These are phyloP conservation scores for Fragaria ananassa DNA, from an alignment of 306 rosid genomes.

Conservation along the genomic window DNA sequence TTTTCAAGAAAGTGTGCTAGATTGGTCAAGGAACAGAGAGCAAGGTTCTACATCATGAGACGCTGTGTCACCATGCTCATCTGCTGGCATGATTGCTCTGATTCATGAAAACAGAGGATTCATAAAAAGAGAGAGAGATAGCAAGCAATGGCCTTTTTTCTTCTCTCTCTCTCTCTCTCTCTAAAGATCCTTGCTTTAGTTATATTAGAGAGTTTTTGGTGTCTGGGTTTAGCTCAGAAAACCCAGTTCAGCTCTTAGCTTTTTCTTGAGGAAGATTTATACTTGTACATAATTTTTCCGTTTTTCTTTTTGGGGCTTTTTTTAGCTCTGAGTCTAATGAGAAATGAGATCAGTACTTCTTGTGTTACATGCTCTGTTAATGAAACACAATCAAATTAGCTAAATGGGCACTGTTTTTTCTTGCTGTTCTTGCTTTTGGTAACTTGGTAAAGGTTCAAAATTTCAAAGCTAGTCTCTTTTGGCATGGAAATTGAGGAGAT, in stretches of 20 bases:
- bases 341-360: conserved; percentile 13
- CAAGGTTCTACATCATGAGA: conserved; percentile 86
- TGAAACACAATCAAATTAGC: not conserved
- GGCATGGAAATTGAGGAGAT: not conserved
- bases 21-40: conserved; percentile 82
- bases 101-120: conserved; percentile 34
- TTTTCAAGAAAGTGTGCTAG: conserved; percentile 75
- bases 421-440: not conserved
- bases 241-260: conserved; percentile 3
- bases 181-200: not conserved
- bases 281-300: conserved; percentile 29
- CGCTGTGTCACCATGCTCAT: conserved; percentile 86
- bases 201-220: conserved; percentile 19
- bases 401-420: not conserved
- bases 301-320: not conserved
- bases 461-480: not conserved
- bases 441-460: not conserved
- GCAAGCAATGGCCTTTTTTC: not conserved
- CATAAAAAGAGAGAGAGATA: conserved; percentile 5
- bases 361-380: conserved; percentile 22
- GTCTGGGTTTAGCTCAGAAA: conserved; percentile 3
- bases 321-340: conserved; percentile 12
- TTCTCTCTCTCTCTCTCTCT: conserved; percentile 6
- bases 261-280: conserved; percentile 14
- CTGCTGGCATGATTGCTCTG: conserved; percentile 83